Evolutionary conservation across 208 protist genomes (phyloP), one percentile per base, ranked within the genome.

Genomic region (Trypanosoma scelopori): DNA sequence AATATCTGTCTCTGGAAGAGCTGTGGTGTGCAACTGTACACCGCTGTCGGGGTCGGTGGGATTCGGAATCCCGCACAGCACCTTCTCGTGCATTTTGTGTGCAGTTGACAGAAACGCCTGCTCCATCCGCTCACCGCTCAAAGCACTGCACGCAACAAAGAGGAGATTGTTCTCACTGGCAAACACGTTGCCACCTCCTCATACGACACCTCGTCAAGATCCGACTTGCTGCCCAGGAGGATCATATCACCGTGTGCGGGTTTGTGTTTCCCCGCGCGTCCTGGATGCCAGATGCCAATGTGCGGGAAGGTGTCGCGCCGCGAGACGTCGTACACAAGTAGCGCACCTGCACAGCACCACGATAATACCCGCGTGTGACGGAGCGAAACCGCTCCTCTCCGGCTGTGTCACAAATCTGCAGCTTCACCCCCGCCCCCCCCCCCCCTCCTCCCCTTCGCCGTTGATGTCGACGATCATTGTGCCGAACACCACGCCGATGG

Each of bases 401-500:
- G 1, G 97, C 96, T 0, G 97, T 99, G 71, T 98, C 97, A 96
- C 97, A 99, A 74, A 99, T 98, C 69, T 99, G 97, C 46, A 99
- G 81, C 84, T 99, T 99, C 61, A 99, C 97, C 16, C 83, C 82
- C 68, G n/a, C n/a, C n/a, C 97, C 16, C 83, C 82, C 68, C 97
- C 16, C 83, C 82, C 68, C 84, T 99, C 99, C 61, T 99, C 97
- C 16, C 83, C 82, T 66, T 98, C 97, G 23, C 88, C 91, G 68
- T 78, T 89, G 65, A 99, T 87, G 69, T 98, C 97, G 15, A 98
- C 85, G 32, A 98, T 92, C 35, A 95, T 85, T 25, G 98, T 99
- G 50, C 97, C 98, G 74, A 99, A 99, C 76, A 99, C 97, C 2
- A 99, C 97, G 60, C 98, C 98, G 79, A 99, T 99, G n/a, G 37